Percentiles rank a stretch among this genome's conserved stretches.
phyloP scores from a whole-genome alignment of 345 rosid genomes.

The Citrus reticulata region DNA sequence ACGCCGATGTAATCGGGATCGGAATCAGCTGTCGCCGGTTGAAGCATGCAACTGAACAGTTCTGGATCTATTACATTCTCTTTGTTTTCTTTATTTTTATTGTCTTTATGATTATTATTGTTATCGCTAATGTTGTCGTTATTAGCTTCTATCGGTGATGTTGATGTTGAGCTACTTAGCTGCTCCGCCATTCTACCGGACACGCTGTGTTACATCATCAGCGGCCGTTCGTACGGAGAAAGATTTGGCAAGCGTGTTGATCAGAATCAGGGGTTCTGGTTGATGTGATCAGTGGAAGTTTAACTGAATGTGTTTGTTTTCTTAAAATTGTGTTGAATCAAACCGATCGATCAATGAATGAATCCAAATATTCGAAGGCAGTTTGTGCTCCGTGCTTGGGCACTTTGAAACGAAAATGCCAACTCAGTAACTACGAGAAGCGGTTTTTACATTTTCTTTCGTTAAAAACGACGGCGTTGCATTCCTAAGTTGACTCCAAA shows the following conservation, averaged over 20 bases:
- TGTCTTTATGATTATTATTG: too few relatives aligned
- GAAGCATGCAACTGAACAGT: slow-evolving; percentile 74
- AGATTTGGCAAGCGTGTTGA: background rate
- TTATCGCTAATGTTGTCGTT: background rate
- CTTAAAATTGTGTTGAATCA: background rate
- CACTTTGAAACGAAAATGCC: background rate
- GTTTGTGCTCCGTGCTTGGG: background rate
- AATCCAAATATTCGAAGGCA: background rate
- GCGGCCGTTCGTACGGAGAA: background rate
- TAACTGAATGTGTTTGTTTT: background rate
- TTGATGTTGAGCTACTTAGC: slow-evolving; percentile 15
- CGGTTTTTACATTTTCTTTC: background rate
- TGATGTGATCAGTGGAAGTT: background rate
- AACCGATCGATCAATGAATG: background rate
- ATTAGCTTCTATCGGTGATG: slow-evolving; percentile 10
- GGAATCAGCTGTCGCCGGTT: slow-evolving; percentile 53
- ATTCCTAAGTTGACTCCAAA: background rate
- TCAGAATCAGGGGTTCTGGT: background rate
- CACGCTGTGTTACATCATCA: slow-evolving; percentile 24
- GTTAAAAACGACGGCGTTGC: too few relatives aligned
- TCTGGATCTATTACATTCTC: slow-evolving; percentile 53
- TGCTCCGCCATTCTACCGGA: slow-evolving; percentile 41
- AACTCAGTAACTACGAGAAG: background rate
- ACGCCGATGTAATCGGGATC: slow-evolving; percentile 69
- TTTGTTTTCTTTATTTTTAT: background rate